Conservation (phyloP, 2,329 filamentous ascomycete genomes). For the Botrytis deweyae region DNA sequence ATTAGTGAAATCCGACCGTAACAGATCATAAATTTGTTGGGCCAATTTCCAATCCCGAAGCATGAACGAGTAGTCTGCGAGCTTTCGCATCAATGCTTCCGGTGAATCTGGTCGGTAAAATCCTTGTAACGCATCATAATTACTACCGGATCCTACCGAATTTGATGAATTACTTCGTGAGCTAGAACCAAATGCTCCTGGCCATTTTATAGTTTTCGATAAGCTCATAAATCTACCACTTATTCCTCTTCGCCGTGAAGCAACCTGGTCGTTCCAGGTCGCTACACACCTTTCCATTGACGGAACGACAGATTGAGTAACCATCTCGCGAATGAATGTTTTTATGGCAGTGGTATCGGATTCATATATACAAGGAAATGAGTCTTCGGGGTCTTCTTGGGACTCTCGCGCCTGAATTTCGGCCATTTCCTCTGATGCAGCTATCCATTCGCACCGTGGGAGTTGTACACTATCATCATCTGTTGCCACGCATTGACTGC, state of each 20-base stretch:
- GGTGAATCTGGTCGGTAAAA: conserved; percentile 82
- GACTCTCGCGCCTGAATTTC: conserved; percentile 68
- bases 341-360: conserved; percentile 86
- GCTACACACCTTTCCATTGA: conserved; percentile 93
- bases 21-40: conserved; percentile 85
- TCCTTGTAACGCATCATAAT: conserved; percentile 74
- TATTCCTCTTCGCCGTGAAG: conserved; percentile 82
- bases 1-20: conserved; percentile 85
- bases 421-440: conserved; percentile 78
- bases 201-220: conserved; percentile 71
- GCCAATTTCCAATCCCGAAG: conserved; percentile 93
- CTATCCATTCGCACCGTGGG: conserved; percentile 83
- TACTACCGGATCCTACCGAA: conserved; percentile 55
- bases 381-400: conserved; percentile 68
- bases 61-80: conserved; percentile 97
- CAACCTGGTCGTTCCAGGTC: conserved; percentile 96
- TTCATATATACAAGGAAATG: conserved; percentile 80
- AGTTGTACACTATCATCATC: conserved; percentile 88
- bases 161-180: conserved; percentile 33
- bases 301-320: conserved; percentile 90
- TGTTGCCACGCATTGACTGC: conserved; percentile 79
- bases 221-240: conserved; percentile 93
- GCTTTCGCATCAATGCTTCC: conserved; percentile 87
- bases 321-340: conserved; percentile 89
- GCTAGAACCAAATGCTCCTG: conserved; percentile 68